Evolutionary conservation across 2,329 filamentous ascomycete species (phyloP).

Genomic region (Cryphonectria radicalis): DNA sequence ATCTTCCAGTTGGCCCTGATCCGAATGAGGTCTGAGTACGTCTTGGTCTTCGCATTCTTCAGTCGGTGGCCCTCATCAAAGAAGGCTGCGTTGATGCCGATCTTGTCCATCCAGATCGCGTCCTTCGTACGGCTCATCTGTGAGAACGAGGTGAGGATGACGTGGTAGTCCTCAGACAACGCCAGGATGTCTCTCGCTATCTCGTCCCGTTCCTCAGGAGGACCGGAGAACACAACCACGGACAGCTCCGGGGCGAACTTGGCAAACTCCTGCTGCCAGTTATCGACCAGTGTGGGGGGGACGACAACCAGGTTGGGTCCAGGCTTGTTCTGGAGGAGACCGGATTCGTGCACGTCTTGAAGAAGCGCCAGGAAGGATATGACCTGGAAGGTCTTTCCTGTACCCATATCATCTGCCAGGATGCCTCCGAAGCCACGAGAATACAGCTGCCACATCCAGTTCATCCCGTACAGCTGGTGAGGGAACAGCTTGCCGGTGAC

Average conservation of each 20-base stretch:
- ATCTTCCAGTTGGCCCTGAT: constrained; percentile 84
- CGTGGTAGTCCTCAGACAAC: constrained; percentile 28
- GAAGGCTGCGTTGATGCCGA: constrained; percentile 63
- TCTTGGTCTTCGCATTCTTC: constrained; percentile 83
- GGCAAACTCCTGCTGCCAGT: constrained; percentile 91
- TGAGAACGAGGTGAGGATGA: constrained; percentile 44
- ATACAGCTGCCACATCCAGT: constrained; percentile 90
- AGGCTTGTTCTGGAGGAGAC: constrained; percentile 42
- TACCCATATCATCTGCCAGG: constrained; percentile 94
- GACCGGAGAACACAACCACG: constrained; percentile 73
- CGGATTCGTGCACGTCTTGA: constrained; percentile 61
- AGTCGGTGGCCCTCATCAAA: constrained; percentile 95
- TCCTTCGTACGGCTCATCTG: constrained; percentile 60
- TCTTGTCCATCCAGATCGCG: constrained; percentile 52
- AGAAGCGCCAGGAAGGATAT: constrained; percentile 89
- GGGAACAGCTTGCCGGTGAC: constrained; percentile 88
- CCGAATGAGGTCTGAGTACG: constrained; percentile 77
- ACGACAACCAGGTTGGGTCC: constrained; percentile 86
- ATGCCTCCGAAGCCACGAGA: constrained; percentile 82
- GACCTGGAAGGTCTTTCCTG: constrained; percentile 96
- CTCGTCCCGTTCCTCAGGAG: constrained; percentile 66
- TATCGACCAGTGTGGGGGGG: constrained; percentile 90
- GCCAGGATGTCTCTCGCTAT: constrained; percentile 60
- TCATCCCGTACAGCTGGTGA: constrained; percentile 91
- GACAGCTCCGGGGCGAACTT: constrained; percentile 80